phyloP scores from a whole-genome alignment of 345 rosid genomes.

The Rhizophora mangle region DNA sequence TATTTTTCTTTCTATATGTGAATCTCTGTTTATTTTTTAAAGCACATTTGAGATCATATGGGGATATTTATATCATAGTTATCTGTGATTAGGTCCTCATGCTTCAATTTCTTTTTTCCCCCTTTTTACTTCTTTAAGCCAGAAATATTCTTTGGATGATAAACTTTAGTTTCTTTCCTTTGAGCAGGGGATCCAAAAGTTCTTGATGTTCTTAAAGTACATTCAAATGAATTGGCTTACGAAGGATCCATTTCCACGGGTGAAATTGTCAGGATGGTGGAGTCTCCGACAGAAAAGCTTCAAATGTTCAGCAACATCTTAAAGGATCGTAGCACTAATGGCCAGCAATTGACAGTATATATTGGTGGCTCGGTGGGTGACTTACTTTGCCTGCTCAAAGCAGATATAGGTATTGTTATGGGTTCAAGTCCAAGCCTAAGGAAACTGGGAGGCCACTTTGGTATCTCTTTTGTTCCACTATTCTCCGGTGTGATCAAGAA shows the following conservation, averaged over 20 bases:
- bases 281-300: conserved; percentile 12
- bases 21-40: no score
- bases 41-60: no score
- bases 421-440: conserved; percentile 21
- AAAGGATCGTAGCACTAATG: neutral
- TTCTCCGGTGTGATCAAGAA: conserved; percentile 7
- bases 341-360: conserved; percentile 10
- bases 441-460: conserved; percentile 15
- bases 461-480: conserved; percentile 14
- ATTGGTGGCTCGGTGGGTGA: conserved; percentile 21
- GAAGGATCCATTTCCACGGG: conserved; percentile 12
- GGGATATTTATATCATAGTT: neutral
- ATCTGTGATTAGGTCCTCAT: no score
- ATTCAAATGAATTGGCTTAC: conserved; percentile 21
- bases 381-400: conserved; percentile 18
- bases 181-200: conserved; percentile 7
- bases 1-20: no score
- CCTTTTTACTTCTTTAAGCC: no score
- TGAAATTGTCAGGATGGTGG: conserved; percentile 10
- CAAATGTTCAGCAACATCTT: neutral
- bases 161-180: no score
- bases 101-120: no score
- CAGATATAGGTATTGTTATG: conserved; percentile 25
- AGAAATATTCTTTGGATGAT: no score
- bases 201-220: conserved; percentile 4